Evolutionary conservation across 176 grass and related monocot species (phyloP), one percentile per base, ranked within the genome.

Genomic region (Urochloa ruziziensis): DNA sequence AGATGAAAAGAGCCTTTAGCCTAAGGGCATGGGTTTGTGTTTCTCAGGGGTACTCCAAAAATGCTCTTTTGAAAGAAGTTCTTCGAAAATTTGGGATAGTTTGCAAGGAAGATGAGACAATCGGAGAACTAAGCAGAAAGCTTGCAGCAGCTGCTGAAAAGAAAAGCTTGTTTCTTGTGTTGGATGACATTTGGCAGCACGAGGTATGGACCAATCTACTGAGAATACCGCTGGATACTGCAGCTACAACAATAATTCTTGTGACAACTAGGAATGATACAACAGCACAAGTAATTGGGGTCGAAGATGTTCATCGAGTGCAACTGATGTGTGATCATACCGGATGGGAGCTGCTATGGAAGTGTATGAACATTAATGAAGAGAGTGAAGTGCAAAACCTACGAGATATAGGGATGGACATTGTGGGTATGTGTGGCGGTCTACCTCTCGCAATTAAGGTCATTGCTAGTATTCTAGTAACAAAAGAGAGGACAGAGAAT

Each of bases 381-480:
- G 70, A 83, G 23, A 25, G 11, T 12, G 29, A 83, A 29, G 10
- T 83, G 7, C 46, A 75, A 12, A 67, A 24, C 16, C 23, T 89
- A 14, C 21, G 10, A 3, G 58, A 62, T 28, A 15, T 81, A 58
- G 87, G 82, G 10, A 25, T 67, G 23, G 23, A 89, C 35, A 89
- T 89, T 48, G 69, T 85, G 4, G 14, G 36, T 21, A 89, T 51
- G 36, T 89, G 87, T 25, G 75, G 73, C 15, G 46, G 67, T 0
- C 87, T 89, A 10, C 82, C 87, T 59, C 87, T 85, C n/a, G 82
- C 82, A 24, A 85, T 89, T 5, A 73, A 59, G 34, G 19, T 61
- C 5, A 74, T 34, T 35, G 75, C 59, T 48, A 48, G 87, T 28
- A 44, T 75, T 27, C 36, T 89, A 28, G 24, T 35, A 30, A 61